These are phyloP conservation scores for Papiliotrema laurentii DNA, from an alignment of 1,284 basidiomycete species.

Conservation along the genomic window DNA sequence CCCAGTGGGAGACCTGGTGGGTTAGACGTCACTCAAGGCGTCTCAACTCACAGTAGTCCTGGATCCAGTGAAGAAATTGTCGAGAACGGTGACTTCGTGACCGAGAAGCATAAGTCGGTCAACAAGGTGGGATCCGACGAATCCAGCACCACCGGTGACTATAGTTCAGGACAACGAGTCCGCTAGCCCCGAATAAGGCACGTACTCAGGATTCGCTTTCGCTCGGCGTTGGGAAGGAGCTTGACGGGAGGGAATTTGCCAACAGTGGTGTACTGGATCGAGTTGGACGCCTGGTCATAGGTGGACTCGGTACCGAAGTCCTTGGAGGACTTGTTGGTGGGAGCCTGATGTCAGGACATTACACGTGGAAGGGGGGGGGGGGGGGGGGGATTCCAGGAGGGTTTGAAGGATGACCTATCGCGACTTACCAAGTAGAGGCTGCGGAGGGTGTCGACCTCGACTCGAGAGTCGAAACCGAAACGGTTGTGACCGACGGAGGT, in stretches of 20 bases:
- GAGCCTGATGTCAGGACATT: no score
- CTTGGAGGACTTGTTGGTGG: no score
- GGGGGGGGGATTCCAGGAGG: neutral
- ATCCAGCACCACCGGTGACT: constrained; percentile 87
- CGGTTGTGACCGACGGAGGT: constrained; percentile 68
- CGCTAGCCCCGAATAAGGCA: constrained; percentile 3
- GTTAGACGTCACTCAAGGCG: neutral
- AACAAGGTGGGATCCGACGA: constrained; percentile 94
- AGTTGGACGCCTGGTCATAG: constrained; percentile 67
- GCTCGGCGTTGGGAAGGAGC: constrained; percentile 67
- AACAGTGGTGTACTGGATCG: constrained; percentile 86
- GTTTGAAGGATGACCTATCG: neutral
- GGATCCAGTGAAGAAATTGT: constrained; percentile 97
- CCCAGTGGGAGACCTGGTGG: constrained; percentile 65
- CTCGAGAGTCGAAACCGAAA: constrained; percentile 83
- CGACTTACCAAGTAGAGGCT: constrained; percentile 76
- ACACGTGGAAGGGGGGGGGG: neutral
- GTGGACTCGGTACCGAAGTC: constrained; percentile 75
- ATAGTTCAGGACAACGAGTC: neutral
- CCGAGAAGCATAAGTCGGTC: constrained; percentile 96
- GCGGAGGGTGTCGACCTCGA: constrained; percentile 70
- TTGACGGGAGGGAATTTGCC: constrained; percentile 87
- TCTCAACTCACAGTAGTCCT: constrained; percentile 77
- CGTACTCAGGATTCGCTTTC: constrained; percentile 72
- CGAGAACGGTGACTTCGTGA: constrained; percentile 93